Percentiles rank a stretch among this genome's conserved stretches.
Conservation (phyloP, 2,329 filamentous ascomycete species). For the Sporothrix protearum region DNA sequence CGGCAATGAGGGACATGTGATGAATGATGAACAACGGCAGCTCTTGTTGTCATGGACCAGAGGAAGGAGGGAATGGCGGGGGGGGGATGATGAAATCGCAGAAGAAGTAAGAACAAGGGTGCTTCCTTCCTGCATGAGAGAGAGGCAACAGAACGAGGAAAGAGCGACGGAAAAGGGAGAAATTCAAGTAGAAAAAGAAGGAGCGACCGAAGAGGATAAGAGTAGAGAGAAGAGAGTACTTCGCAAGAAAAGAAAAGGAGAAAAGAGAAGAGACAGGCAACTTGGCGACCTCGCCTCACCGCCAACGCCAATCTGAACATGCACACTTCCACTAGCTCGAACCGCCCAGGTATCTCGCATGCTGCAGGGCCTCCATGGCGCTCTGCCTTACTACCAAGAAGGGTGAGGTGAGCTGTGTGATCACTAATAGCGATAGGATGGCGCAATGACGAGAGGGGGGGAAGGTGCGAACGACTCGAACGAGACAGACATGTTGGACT, state of each 20-base stretch:
- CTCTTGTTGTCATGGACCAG: too few relatives aligned
- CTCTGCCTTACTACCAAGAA: background rate
- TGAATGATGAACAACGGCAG: too few relatives aligned
- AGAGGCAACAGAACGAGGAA: background rate
- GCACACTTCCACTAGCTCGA: background rate
- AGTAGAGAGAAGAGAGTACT: background rate
- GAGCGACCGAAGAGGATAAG: background rate
- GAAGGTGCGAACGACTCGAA: background rate
- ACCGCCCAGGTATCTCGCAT: background rate
- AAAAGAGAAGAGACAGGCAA: background rate
- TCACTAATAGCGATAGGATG: background rate
- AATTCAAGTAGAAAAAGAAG: background rate
- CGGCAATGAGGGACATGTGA: slow-evolving; percentile 10
- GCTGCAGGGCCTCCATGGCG: background rate
- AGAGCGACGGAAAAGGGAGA: background rate
- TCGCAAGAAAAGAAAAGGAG: background rate
- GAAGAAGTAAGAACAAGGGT: background rate
- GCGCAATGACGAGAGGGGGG: background rate
- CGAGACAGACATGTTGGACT: background rate
- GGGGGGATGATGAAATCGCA: background rate
- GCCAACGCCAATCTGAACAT: background rate
- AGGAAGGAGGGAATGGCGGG: background rate
- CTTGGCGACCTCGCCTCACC: background rate
- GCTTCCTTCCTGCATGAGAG: background rate
- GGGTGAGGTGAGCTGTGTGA: background rate